A percentile compares a stretch with the other conserved stretches of the same genome.
Conservation (phyloP, 257 asterid species). For the Solanum gracilifrons region DNA sequence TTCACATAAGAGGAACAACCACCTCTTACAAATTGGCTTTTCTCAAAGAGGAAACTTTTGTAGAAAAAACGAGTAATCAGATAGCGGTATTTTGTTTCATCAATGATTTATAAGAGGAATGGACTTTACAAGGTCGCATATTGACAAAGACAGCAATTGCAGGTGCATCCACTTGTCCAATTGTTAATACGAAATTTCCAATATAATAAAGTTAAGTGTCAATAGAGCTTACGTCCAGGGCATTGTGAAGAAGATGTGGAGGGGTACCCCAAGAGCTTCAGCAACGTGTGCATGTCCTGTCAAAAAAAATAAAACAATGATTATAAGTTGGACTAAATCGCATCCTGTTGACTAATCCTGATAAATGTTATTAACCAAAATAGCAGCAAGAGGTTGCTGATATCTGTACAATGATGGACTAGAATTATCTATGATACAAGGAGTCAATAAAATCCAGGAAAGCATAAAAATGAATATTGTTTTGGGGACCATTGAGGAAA, state of each 20-base stretch:
- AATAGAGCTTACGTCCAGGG: conserved; percentile 93
- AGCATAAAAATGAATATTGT: background rate
- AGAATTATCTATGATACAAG: background rate
- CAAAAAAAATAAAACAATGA: background rate
- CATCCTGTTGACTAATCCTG: background rate
- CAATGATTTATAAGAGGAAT: background rate
- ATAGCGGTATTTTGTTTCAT: background rate
- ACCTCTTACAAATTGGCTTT: background rate
- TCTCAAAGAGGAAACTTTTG: background rate
- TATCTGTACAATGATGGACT: background rate
- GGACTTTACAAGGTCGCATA: background rate
- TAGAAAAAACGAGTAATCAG: background rate
- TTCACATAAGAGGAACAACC: background rate
- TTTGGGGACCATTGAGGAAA: background rate
- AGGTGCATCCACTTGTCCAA: background rate
- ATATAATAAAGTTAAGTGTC: background rate
- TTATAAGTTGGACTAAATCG: background rate
- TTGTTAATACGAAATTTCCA: background rate
- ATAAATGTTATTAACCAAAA: background rate
- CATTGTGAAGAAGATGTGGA: conserved; percentile 99
- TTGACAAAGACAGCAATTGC: background rate
- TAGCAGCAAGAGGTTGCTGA: background rate
- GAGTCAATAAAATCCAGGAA: background rate
- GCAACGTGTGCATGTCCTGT: conserved; percentile 97
- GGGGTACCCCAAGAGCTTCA: conserved; percentile 94